A percentile compares a stretch with the other conserved stretches of the same genome.
phyloP scores from a whole-genome alignment of 345 rosid species.

The Lagerstroemia speciosa region DNA sequence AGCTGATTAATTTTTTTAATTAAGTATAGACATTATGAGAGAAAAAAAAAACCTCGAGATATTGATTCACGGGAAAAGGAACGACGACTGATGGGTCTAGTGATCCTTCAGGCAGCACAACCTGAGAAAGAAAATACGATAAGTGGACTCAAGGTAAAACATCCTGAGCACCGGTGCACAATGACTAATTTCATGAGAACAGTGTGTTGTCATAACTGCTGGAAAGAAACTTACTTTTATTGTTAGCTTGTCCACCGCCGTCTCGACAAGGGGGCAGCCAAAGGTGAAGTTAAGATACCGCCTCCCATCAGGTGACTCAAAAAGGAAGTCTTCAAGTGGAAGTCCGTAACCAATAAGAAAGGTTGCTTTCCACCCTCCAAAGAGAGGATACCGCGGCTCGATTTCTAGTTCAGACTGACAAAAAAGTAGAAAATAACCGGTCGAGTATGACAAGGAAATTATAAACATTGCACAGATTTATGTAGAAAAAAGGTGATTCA shows the following conservation, averaged over 20 bases:
- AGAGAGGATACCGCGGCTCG: constrained; percentile 90
- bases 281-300: constrained; percentile 94
- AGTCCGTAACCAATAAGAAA: constrained; percentile 85
- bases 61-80: constrained; percentile 79
- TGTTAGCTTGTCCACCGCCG: constrained; percentile 80
- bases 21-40: not conserved
- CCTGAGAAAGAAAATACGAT: constrained; percentile 42
- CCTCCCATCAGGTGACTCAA: constrained; percentile 75
- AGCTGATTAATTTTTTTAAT: not conserved
- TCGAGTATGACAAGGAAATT: not conserved
- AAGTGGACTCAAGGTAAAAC: not conserved
- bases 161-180: not conserved
- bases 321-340: constrained; percentile 84
- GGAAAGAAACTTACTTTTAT: constrained; percentile 51
- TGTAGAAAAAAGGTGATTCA: not conserved
- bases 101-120: constrained; percentile 95
- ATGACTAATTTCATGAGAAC: not conserved
- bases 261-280: constrained; percentile 86
- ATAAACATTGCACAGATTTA: not conserved
- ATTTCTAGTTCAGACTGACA: constrained; percentile 92
- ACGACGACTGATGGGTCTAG: constrained; percentile 73
- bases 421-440: constrained; percentile 21
- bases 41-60: constrained; percentile 48
- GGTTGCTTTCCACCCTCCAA: constrained; percentile 98
- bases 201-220: not conserved